These are phyloP conservation scores for Paramyrothecium roridum DNA, from an alignment of 2,329 filamentous ascomycete genomes.

Conservation along the genomic window DNA sequence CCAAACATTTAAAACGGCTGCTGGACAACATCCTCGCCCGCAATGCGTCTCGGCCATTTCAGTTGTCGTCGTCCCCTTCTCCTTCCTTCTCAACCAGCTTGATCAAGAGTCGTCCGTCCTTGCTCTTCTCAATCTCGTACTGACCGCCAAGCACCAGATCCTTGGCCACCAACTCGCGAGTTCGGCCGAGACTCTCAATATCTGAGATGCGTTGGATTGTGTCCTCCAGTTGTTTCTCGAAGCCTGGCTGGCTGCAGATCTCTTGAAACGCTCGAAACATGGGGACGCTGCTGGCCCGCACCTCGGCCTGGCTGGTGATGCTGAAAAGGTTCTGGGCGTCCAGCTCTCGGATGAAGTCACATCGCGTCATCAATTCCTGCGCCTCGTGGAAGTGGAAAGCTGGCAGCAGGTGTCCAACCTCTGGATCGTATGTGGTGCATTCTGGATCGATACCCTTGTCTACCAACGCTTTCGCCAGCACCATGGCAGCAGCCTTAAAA, in stretches of 20 bases:
- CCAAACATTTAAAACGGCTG: too few relatives aligned
- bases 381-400: constrained; percentile 78
- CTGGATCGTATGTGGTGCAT: constrained; percentile 59
- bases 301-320: constrained; percentile 82
- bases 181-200: constrained; percentile 90
- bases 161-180: constrained; percentile 93
- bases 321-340: constrained; percentile 95
- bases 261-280: constrained; percentile 92
- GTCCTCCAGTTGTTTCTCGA: constrained; percentile 76
- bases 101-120: constrained; percentile 34
- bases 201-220: constrained; percentile 84
- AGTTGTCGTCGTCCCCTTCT: constrained; percentile 10
- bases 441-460: constrained; percentile 68
- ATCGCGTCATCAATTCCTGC: constrained; percentile 89
- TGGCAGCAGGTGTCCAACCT: constrained; percentile 72
- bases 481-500: constrained; percentile 79
- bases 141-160: constrained; percentile 83
- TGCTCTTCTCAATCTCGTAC: constrained; percentile 59
- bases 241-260: constrained; percentile 74
- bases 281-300: constrained; percentile 89
- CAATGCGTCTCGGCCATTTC: neutral
- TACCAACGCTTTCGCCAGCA: constrained; percentile 87
- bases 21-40: neutral
- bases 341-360: constrained; percentile 89
- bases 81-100: constrained; percentile 41